Evolutionary conservation across 805 yeast species (phyloP), one percentile per base, ranked within the genome.

Genomic region (Yamadazyma sp.): DNA sequence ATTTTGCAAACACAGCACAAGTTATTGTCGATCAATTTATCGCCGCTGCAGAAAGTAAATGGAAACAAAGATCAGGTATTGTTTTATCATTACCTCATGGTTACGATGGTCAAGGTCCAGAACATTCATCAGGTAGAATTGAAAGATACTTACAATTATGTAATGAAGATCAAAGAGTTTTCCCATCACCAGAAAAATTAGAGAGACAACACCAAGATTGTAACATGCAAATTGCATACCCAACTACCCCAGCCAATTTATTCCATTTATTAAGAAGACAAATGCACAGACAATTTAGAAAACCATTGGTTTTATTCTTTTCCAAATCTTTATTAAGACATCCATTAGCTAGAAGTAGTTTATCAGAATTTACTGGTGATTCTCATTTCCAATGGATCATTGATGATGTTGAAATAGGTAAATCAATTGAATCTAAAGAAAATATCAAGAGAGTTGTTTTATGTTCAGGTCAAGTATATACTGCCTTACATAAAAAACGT

Each of bases 81-180:
- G 95, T 93, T 24, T 69, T 93, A 51, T 86, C 97, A 3, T 76
- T 93, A 66, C 99, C 99, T 39, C 99, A 93, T 62, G 99, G 99
- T 71, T 93, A 89, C 64, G 99, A 93, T 62, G 99, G 99, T 49
- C 98, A 93, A 73, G 99, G 99, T 56, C 98, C 99, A 48, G 99
- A 93, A 73, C 99, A 93, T 70, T 93, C 98, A 18, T 86, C 96
- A 38, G 98, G 95, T 55, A 83, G 98, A 76, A 67, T 93, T 36
- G 99, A 93, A 73, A 82, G 99, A 73, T 93, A 88, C 71, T 75
- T 93, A 65, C 96, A 86, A 72, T 69, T 93, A 58, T 83, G 96
- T 58, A 89, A 89, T 61, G 99, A 93, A 71, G 98, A 93, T 64
- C 87, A 86, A 55, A 84, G 98, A 69, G 68, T 57, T 53, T 93